Conservation (phyloP, 106 monocot species). For the Phalaenopsis aphrodite region DNA sequence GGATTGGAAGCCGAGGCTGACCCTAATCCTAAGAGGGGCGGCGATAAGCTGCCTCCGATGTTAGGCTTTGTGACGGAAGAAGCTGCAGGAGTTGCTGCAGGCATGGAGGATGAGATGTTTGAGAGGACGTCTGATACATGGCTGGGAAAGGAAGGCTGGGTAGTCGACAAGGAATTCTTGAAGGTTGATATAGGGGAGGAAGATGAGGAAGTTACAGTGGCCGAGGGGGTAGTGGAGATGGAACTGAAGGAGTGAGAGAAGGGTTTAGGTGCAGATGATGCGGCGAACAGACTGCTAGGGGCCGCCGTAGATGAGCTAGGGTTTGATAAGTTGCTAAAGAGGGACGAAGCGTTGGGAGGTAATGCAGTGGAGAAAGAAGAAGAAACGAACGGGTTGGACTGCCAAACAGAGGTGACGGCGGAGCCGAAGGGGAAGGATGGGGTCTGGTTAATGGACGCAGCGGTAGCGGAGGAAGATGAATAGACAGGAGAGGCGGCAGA, state of each 20-base stretch:
- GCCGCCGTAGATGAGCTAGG: background rate
- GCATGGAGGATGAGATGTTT: background rate
- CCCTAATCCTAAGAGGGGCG: background rate
- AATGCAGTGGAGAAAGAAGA: background rate
- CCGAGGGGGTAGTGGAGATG: background rate
- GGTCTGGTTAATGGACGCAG: background rate
- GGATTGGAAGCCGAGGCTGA: background rate
- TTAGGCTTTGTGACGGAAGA: background rate
- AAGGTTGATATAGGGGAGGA: background rate
- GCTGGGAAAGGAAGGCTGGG: background rate
- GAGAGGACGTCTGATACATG: background rate
- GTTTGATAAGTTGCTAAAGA: conserved; percentile 3
- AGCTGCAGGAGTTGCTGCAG: background rate
- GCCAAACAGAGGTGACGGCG: background rate
- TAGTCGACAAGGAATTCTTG: background rate
- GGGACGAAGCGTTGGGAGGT: background rate
- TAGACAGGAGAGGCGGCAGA: background rate
- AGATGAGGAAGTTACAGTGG: background rate
- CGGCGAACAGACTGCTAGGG: background rate
- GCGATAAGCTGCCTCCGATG: background rate
- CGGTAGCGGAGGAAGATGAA: background rate
- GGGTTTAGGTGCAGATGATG: conserved; percentile 1
- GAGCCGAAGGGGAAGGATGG: background rate
- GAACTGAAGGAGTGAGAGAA: conserved; percentile 2
- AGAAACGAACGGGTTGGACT: background rate